These are phyloP conservation scores for Apophysomyces elegans DNA, from an alignment of 371 early-diverging fungal genomes.

Conservation along the genomic window DNA sequence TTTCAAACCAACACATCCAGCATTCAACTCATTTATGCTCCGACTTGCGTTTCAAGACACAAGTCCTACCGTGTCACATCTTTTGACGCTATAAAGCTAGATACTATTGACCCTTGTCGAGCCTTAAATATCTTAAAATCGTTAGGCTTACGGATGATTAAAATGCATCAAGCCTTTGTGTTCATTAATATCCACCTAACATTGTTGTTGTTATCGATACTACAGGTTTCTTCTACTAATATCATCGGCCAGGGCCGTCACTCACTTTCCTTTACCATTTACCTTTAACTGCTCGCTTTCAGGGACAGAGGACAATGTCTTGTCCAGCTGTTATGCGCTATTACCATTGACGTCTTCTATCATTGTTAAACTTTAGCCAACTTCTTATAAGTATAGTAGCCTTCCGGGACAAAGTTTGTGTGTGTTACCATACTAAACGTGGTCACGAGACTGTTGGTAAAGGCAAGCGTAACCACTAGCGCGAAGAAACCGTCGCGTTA, in stretches of 20 bases:
- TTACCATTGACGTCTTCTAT: too few relatives aligned
- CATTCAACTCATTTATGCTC: background rate
- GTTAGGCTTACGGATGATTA: background rate
- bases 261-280: background rate
- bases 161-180: background rate
- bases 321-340: too few relatives aligned
- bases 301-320: too few relatives aligned
- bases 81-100: background rate
- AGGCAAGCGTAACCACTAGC: too few relatives aligned
- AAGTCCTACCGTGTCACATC: background rate
- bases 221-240: background rate
- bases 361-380: too few relatives aligned
- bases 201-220: background rate
- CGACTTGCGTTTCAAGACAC: background rate
- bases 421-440: too few relatives aligned
- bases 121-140: background rate
- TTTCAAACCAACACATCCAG: too few relatives aligned
- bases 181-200: conserved; percentile 5
- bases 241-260: background rate
- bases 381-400: too few relatives aligned
- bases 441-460: too few relatives aligned
- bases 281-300: background rate
- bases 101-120: background rate
- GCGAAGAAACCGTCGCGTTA: too few relatives aligned
- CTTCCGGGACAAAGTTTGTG: too few relatives aligned